Conservation (phyloP, 768 basidiomycete genomes). For the Leccinum aurantiacum region DNA sequence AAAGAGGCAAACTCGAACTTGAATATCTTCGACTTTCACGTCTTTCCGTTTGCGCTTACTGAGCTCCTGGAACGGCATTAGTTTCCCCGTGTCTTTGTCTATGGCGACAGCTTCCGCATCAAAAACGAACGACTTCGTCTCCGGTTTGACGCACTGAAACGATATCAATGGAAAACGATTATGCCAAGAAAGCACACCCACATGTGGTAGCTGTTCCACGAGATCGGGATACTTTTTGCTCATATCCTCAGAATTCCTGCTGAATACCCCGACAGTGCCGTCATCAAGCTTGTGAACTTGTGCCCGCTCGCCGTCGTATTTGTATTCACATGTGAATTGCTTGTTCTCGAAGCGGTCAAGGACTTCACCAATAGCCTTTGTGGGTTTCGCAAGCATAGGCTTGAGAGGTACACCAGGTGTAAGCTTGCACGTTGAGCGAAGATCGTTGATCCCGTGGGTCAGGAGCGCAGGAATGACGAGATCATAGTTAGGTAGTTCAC, state of each 20-base stretch:
- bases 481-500: slow-evolving; percentile 93
- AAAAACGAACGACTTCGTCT: slow-evolving; percentile 86
- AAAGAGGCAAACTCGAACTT: slow-evolving; percentile 94
- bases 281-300: slow-evolving; percentile 87
- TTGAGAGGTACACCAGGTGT: slow-evolving; percentile 96
- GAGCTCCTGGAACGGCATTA: slow-evolving; percentile 98
- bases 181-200: slow-evolving; percentile 32
- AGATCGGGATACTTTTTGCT: slow-evolving; percentile 98
- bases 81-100: slow-evolving; percentile 76
- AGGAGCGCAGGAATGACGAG: slow-evolving; percentile 88
- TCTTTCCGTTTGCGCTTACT: slow-evolving; percentile 95
- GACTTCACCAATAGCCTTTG: slow-evolving; percentile 97
- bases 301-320: slow-evolving; percentile 98
- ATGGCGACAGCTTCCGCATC: slow-evolving; percentile 98
- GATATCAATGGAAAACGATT: slow-evolving; percentile 5
- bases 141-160: slow-evolving; percentile 77
- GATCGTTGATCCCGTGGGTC: slow-evolving; percentile 66
- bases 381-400: slow-evolving; percentile 99
- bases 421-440: slow-evolving; percentile 79
- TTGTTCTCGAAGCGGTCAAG: slow-evolving; percentile 95
- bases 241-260: slow-evolving; percentile 98
- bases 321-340: slow-evolving; percentile 97
- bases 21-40: slow-evolving; percentile 96
- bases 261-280: slow-evolving; percentile 88
- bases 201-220: slow-evolving; percentile 88